A percentile compares a stretch with the other conserved stretches of the same genome.
Evolutionary conservation across 371 early-diverging fungal genomes (phyloP).

Genomic region (Amoeboaphelidium occidentale): DNA sequence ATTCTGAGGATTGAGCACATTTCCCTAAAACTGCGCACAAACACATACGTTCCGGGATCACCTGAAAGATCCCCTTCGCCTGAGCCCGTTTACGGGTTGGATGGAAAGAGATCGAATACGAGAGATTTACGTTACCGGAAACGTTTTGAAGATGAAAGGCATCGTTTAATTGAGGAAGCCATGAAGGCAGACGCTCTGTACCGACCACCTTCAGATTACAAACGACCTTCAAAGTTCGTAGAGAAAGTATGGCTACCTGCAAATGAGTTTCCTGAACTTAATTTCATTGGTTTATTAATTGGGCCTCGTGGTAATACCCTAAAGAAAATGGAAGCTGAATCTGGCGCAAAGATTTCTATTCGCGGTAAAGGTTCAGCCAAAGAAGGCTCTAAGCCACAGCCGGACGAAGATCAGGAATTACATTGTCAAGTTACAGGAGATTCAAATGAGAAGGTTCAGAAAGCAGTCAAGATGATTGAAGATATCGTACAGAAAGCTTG

Average conservation of each 20-base stretch:
- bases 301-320: conserved; percentile 91
- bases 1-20: neutral
- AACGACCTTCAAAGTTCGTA: conserved; percentile 43
- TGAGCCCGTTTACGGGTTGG: conserved; percentile 63
- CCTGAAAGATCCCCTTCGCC: conserved; percentile 63
- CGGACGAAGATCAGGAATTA: conserved; percentile 64
- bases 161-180: conserved; percentile 54
- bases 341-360: conserved; percentile 84
- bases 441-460: conserved; percentile 57
- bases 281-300: conserved; percentile 87
- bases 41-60: neutral
- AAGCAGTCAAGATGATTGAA: conserved; percentile 59
- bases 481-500: conserved; percentile 83
- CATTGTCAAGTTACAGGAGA: conserved; percentile 81
- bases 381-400: conserved; percentile 41
- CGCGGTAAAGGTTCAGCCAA: conserved; percentile 89
- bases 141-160: conserved; percentile 80
- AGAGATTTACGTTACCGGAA: conserved; percentile 71
- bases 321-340: conserved; percentile 76
- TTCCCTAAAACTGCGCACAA: neutral
- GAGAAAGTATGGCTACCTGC: conserved; percentile 81
- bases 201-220: conserved; percentile 74
- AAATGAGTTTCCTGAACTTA: conserved; percentile 80
- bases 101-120: conserved; percentile 85
- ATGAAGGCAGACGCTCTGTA: conserved; percentile 47